phyloP scores from a whole-genome alignment of 257 asterid genomes.

The Verbascum thapsus region DNA sequence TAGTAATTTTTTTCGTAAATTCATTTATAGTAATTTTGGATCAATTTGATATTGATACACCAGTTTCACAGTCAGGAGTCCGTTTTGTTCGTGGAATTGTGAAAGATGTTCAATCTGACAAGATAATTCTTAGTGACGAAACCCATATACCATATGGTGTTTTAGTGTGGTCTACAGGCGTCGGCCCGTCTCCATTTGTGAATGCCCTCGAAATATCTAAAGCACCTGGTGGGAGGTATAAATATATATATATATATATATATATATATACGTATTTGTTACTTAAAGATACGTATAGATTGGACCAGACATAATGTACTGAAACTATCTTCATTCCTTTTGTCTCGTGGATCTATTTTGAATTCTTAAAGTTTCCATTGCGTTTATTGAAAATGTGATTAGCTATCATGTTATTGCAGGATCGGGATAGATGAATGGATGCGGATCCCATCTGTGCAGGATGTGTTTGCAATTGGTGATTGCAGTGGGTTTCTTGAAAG shows the following conservation, averaged over 20 bases:
- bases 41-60: conserved; percentile 37
- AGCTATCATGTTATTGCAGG: conserved; percentile 49
- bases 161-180: conserved; percentile 98
- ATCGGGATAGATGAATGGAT: conserved; percentile 97
- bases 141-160: conserved; percentile 93
- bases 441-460: conserved; percentile 74
- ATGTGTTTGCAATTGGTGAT: conserved; percentile 92
- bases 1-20: too few relatives aligned
- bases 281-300: not conserved
- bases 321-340: conserved; percentile 1
- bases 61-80: conserved; percentile 90
- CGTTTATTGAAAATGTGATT: too few relatives aligned
- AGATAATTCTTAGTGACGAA: conserved; percentile 76
- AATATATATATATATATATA: too few relatives aligned
- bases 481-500: conserved; percentile 93
- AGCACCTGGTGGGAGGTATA: conserved; percentile 92
- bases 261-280: too few relatives aligned
- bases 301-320: too few relatives aligned
- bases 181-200: conserved; percentile 90
- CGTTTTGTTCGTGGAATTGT: conserved; percentile 87
- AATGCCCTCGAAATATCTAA: conserved; percentile 69
- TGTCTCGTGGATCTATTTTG: conserved; percentile 12
- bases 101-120: conserved; percentile 77
- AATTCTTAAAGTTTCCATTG: too few relatives aligned
- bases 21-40: too few relatives aligned